A percentile compares a stretch with the other conserved stretches of the same genome.
Evolutionary conservation across 2,329 filamentous ascomycete genomes (phyloP).

Genomic region (Ascochyta rabiei): DNA sequence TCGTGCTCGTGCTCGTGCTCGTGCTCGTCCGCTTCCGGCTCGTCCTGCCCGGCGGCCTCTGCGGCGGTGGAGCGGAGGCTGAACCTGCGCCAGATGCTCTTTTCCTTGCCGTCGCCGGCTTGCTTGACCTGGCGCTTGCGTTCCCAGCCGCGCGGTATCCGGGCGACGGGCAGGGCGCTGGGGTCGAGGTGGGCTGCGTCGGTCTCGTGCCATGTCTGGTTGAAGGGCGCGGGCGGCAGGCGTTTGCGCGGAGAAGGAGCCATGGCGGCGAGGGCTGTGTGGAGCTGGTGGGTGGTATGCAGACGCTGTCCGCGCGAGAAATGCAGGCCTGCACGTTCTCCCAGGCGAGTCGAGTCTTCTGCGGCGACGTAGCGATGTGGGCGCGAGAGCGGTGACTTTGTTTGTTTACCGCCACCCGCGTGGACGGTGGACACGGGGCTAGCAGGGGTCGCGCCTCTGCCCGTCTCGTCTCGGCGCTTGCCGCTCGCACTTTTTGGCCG

Average conservation of each 20-base stretch:
- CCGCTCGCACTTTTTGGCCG: constrained; percentile 18
- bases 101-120: constrained; percentile 43
- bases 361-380: constrained; percentile 8
- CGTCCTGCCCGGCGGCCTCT: constrained; percentile 21
- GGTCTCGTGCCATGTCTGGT: constrained; percentile 49
- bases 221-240: constrained; percentile 35
- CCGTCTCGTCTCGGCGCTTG: constrained; percentile 13
- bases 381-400: constrained; percentile 4
- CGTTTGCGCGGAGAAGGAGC: constrained; percentile 40
- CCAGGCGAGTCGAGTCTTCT: background rate
- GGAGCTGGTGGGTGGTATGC: constrained; percentile 19
- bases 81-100: constrained; percentile 57
- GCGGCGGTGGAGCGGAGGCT: constrained; percentile 37
- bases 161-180: constrained; percentile 48
- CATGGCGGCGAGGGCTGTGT: constrained; percentile 25
- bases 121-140: constrained; percentile 53
- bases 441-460: constrained; percentile 12
- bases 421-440: background rate
- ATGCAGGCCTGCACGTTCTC: background rate
- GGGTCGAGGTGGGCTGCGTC: constrained; percentile 52
- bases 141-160: constrained; percentile 57
- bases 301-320: constrained; percentile 9
- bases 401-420: constrained; percentile 10
- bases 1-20: constrained; percentile 38
- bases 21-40: constrained; percentile 28